A percentile compares a stretch with the other conserved stretches of the same genome.
phyloP scores from a whole-genome alignment of 2,329 filamentous ascomycete species.

The Sclerotinia borealis region DNA sequence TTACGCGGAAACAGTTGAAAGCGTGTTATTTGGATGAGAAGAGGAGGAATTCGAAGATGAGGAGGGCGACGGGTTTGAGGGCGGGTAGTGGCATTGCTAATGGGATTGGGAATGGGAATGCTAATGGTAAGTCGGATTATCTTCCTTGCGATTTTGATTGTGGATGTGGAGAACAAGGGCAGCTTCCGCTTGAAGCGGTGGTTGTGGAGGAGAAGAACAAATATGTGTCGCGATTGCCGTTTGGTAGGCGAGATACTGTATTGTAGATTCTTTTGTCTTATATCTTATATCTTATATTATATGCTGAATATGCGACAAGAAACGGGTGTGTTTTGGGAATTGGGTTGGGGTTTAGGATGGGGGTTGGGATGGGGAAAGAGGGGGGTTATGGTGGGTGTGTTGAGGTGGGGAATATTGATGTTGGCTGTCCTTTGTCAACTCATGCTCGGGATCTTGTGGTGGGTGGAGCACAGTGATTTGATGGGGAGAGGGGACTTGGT shows the following conservation, averaged over 20 bases:
- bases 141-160: slow-evolving; percentile 5
- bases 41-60: slow-evolving; percentile 6
- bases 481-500: background rate
- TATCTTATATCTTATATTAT: background rate
- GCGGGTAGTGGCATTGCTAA: no score
- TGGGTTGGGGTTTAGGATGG: background rate
- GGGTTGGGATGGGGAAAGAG: background rate
- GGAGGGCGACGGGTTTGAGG: background rate
- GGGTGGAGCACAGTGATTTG: slow-evolving; percentile 2
- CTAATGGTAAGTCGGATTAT: slow-evolving; percentile 10
- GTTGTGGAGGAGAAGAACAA: background rate
- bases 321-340: background rate
- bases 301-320: slow-evolving; percentile 11
- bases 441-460: slow-evolving; percentile 5
- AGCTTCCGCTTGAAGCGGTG: background rate
- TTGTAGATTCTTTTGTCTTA: background rate
- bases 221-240: background rate
- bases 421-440: slow-evolving; percentile 10
- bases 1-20: slow-evolving; percentile 11
- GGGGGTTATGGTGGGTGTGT: background rate
- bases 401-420: background rate
- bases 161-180: slow-evolving; percentile 4
- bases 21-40: slow-evolving; percentile 11
- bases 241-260: slow-evolving; percentile 8
- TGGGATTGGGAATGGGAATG: background rate